Conservation (phyloP, 2,329 filamentous ascomycete genomes). For the Byssothecium circinans region DNA sequence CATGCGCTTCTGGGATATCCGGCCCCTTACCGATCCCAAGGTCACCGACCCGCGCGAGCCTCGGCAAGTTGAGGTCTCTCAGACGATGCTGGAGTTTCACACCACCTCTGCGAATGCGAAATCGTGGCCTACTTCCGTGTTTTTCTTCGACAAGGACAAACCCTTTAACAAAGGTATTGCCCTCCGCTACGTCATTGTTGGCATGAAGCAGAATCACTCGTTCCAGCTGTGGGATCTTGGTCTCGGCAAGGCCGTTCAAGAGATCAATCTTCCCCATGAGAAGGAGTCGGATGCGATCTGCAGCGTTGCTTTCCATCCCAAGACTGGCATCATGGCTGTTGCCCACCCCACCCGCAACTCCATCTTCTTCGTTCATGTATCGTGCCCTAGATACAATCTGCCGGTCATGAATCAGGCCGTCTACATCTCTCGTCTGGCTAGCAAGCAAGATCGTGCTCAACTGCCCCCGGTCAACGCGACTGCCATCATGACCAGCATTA, state of each 20-base stretch:
- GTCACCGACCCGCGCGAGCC: slow-evolving; percentile 49
- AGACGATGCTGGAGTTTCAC: slow-evolving; percentile 81
- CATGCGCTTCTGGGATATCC: slow-evolving; percentile 98
- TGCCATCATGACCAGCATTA: slow-evolving; percentile 94
- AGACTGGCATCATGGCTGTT: slow-evolving; percentile 89
- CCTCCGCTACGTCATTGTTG: slow-evolving; percentile 91
- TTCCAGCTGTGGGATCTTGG: slow-evolving; percentile 98
- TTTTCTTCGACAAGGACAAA: slow-evolving; percentile 93
- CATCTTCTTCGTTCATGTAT: slow-evolving; percentile 94
- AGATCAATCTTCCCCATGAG: slow-evolving; percentile 93
- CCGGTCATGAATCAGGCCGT: slow-evolving; percentile 79
- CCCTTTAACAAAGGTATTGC: slow-evolving; percentile 89
- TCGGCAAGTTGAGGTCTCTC: slow-evolving; percentile 72
- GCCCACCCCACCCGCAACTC: slow-evolving; percentile 97
- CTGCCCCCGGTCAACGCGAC: slow-evolving; percentile 85
- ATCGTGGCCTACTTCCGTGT: slow-evolving; percentile 93
- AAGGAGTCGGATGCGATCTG: slow-evolving; percentile 98
- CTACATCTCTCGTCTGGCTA: slow-evolving; percentile 77
- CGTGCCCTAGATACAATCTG: slow-evolving; percentile 88
- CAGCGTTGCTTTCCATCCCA: slow-evolving; percentile 91
- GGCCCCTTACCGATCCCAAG: slow-evolving; percentile 64
- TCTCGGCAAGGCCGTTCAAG: slow-evolving; percentile 91
- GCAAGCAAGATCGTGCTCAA: slow-evolving; percentile 46
- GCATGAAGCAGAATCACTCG: slow-evolving; percentile 98
- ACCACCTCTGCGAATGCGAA: slow-evolving; percentile 89